Conservation (phyloP, 441 rosid species). For the Gossypium lobatum region DNA sequence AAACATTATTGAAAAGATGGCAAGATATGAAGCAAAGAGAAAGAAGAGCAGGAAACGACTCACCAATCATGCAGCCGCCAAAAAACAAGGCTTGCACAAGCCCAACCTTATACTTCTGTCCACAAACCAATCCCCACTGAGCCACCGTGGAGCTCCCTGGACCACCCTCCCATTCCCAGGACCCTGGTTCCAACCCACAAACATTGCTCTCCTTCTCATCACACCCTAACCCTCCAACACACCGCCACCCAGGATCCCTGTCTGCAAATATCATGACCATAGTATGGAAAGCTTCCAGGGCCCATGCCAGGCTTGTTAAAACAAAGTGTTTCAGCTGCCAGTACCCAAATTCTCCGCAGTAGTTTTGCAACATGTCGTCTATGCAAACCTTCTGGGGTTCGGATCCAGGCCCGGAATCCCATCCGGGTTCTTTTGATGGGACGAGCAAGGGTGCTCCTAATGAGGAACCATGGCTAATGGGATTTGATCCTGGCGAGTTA, state of each 20-base stretch:
- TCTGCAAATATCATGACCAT: conserved; percentile 96
- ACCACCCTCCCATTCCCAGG: conserved; percentile 73
- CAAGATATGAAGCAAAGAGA: neutral
- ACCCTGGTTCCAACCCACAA: conserved; percentile 49
- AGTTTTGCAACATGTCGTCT: conserved; percentile 66
- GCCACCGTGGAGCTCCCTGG: conserved; percentile 68
- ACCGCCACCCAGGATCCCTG: conserved; percentile 53
- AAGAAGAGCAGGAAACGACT: conserved; percentile 9
- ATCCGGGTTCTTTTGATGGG: conserved; percentile 9
- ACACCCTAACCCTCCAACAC: conserved; percentile 34
- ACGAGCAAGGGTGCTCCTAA: conserved; percentile 29
- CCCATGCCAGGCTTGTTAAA: conserved; percentile 77
- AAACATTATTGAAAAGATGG: neutral
- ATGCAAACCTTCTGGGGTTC: conserved; percentile 43
- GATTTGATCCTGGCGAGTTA: conserved; percentile 10
- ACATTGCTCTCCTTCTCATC: conserved; percentile 24
- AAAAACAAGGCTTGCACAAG: conserved; percentile 80
- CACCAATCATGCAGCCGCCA: conserved; percentile 87
- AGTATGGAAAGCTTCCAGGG: conserved; percentile 80
- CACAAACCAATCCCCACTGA: conserved; percentile 77
- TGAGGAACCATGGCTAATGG: neutral
- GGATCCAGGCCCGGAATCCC: conserved; percentile 7
- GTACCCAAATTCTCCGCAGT: conserved; percentile 82
- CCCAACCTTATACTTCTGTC: conserved; percentile 68
- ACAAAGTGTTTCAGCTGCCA: conserved; percentile 88